These are phyloP conservation scores for Phaeotremella skinneri DNA, from an alignment of 768 basidiomycete genomes.

Conservation along the genomic window DNA sequence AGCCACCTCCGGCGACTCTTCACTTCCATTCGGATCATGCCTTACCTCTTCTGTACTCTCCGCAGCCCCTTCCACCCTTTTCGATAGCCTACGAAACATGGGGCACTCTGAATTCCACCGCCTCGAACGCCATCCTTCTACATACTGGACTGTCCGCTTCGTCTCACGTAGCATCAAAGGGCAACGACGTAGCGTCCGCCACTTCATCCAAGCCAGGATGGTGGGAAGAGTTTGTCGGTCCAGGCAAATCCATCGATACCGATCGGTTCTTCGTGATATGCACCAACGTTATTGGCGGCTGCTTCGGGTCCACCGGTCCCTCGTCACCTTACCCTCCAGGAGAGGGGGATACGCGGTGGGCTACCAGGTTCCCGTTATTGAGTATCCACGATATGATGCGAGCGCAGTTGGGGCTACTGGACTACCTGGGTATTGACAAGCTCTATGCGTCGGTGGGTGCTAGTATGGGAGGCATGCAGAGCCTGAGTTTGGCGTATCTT, in stretches of 20 bases:
- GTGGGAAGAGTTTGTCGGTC: slow-evolving; percentile 99
- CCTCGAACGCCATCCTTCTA: slow-evolving; percentile 86
- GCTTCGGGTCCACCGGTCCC: slow-evolving; percentile 96
- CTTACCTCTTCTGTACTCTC: slow-evolving; percentile 50
- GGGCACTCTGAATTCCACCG: slow-evolving; percentile 75
- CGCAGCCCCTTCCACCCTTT: slow-evolving; percentile 43
- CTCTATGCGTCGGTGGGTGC: slow-evolving; percentile 91
- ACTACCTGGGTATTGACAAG: slow-evolving; percentile 75
- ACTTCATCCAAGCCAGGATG: slow-evolving; percentile 81
- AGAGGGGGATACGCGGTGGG: slow-evolving; percentile 63
- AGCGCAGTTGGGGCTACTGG: slow-evolving; percentile 83
- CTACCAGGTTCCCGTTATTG: slow-evolving; percentile 84
- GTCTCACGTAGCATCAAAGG: slow-evolving; percentile 62
- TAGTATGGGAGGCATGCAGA: slow-evolving; percentile 98
- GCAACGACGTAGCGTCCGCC: slow-evolving; percentile 63
- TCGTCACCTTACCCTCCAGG: slow-evolving; percentile 68
- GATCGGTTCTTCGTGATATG: slow-evolving; percentile 88
- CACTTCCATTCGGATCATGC: slow-evolving; percentile 38
- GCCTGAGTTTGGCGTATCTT: slow-evolving; percentile 90
- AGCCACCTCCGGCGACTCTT: slow-evolving; percentile 49
- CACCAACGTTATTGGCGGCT: slow-evolving; percentile 94
- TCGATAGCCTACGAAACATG: slow-evolving; percentile 97
- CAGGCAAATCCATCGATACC: slow-evolving; percentile 90
- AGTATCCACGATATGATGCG: slow-evolving; percentile 97
- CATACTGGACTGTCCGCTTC: slow-evolving; percentile 96